Base-by-base conservation (phyloP, 805 yeast genomes). In the Sporopachydermia quercuum region DNA sequence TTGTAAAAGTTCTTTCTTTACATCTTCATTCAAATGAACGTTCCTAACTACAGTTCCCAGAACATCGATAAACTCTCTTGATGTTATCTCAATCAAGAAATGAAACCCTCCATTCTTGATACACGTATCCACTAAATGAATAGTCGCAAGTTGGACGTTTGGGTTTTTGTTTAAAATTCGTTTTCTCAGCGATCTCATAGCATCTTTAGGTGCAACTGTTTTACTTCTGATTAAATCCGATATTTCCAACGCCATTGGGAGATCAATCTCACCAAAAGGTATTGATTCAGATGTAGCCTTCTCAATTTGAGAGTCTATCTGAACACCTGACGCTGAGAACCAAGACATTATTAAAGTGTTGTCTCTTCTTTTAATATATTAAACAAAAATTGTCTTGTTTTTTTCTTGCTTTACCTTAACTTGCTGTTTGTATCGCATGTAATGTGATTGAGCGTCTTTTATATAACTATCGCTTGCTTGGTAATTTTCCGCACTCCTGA, bases 61-160 rank as follows among this genome's bases (percentile, higher is more conserved):
- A 17, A 84, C 76, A 55, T 82, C 95, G 61, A 86, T 70, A 47
- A 89, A 89, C 55, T 89, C 96, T 45, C 85, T 74, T 5, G 87
- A 70, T 23, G 89, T 73, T 19, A 87, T 66, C 50, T 85, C 96
- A 15, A 63, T 66, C 16, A 89, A 65, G 50, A 91, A 87, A 49
- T 84, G 94, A 37, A 66, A 65, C 4, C 98, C 98, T 37, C 96
- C 87, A 55, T 91, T 91, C 60, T 91, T 91, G 41, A 89, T 78
- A 58, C 95, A 82, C 37, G 84, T 69, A 50, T 91, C 97, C 19
- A 79, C 66, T 45, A 91, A 63, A 51, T 79, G 81, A 52, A 91
- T 68, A 0, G 87, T 66, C 3, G 91, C 71, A 18, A 76, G 66
- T 51, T 83, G 82, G 5, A 77, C 71, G 55, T 87, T 86, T 6